Percentiles rank a stretch among this genome's conserved stretches.
Evolutionary conservation across 2,329 filamentous ascomycete genomes (phyloP).

Genomic region (Massarina eburnea): DNA sequence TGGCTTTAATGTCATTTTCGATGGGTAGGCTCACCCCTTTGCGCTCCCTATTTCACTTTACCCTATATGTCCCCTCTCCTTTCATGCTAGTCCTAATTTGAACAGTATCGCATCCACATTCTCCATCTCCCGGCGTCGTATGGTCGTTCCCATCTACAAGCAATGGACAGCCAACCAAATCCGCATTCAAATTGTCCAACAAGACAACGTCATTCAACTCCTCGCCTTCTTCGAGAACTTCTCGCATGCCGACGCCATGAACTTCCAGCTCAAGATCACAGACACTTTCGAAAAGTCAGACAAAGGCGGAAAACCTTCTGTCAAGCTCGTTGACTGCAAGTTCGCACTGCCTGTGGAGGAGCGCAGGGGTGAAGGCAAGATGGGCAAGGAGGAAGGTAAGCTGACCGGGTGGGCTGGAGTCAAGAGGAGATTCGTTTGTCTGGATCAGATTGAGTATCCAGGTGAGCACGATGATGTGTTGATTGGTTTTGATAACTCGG

Average conservation of each 20-base stretch:
- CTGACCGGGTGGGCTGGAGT: conserved; percentile 55
- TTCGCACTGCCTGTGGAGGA: conserved; percentile 73
- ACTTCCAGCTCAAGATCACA: conserved; percentile 80
- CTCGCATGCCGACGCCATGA: conserved; percentile 83
- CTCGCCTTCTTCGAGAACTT: conserved; percentile 89
- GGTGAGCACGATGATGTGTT: conserved; percentile 92
- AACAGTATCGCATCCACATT: conserved; percentile 65
- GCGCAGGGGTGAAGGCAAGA: conserved; percentile 52
- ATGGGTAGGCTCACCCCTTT: conserved; percentile 31
- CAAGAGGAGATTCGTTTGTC: conserved; percentile 74
- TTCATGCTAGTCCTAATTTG: conserved; percentile 20
- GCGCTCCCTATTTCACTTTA: no score
- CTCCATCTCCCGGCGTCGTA: conserved; percentile 78
- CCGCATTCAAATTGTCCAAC: conserved; percentile 76
- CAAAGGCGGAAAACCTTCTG: conserved; percentile 61
- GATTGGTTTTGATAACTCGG: conserved; percentile 78
- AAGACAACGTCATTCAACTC: conserved; percentile 74
- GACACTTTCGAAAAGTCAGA: conserved; percentile 72
- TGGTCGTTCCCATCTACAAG: conserved; percentile 92
- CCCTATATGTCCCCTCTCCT: not conserved
- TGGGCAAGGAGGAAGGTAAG: conserved; percentile 50
- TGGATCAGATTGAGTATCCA: conserved; percentile 86
- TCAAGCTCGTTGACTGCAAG: conserved; percentile 86
- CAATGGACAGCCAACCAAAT: conserved; percentile 86
- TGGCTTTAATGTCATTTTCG: conserved; percentile 67